A percentile compares a stretch with the other conserved stretches of the same genome.
Conservation (phyloP, 352 stramenopile genomes). For the Pythium oligandrum region DNA sequence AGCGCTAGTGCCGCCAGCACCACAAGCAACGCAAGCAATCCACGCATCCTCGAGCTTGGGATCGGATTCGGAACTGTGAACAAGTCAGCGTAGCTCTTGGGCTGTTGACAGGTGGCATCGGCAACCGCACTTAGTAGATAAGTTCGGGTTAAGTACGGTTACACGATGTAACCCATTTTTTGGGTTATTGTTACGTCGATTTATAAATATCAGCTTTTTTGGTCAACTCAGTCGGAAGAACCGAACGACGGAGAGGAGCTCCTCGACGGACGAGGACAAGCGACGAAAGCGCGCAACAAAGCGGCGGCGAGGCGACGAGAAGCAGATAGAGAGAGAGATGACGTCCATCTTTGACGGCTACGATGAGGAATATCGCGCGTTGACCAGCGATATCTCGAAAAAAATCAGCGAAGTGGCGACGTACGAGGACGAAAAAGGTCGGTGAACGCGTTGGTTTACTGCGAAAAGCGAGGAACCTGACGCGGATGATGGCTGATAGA, state of each 20-base stretch:
- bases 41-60: constrained; percentile 29
- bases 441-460: background rate
- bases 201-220: too few relatives aligned
- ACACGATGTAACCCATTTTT: too few relatives aligned
- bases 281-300: too few relatives aligned
- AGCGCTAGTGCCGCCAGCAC: constrained; percentile 44
- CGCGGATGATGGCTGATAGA: constrained; percentile 27
- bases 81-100: too few relatives aligned
- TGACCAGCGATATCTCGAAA: constrained; percentile 84
- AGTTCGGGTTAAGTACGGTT: too few relatives aligned
- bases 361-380: constrained; percentile 82
- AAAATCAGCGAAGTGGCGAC: constrained; percentile 86
- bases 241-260: background rate
- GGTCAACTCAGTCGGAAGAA: background rate
- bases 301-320: background rate
- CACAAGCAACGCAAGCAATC: constrained; percentile 41
- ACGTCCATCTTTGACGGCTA: constrained; percentile 89
- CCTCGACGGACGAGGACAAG: background rate
- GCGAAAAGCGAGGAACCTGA: background rate
- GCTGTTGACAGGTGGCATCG: too few relatives aligned
- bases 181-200: background rate
- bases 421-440: constrained; percentile 81
- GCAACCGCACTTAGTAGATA: too few relatives aligned
- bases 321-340: constrained; percentile 25
- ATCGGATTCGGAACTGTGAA: constrained; percentile 2